phyloP scores from a whole-genome alignment of 225 moss, liverwort and hornwort species.

The Asterella californica region DNA sequence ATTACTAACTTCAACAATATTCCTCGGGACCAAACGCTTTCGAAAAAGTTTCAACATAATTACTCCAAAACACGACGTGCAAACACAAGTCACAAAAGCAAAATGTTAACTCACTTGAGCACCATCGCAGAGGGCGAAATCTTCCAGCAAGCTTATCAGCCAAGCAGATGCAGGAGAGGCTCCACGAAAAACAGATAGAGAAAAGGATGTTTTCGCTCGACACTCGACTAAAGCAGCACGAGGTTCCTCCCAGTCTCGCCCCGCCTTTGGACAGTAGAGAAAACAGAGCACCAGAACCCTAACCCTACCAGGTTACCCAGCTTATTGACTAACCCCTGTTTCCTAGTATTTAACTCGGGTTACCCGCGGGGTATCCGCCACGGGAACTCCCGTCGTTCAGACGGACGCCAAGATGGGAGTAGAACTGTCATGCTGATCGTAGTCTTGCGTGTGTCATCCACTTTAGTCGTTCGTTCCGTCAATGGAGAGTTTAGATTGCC shows the following conservation, averaged over 20 bases:
- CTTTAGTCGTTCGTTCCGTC: no score
- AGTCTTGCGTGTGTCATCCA: background rate
- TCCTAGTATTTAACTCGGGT: background rate
- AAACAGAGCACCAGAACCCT: constrained; percentile 6
- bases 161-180: background rate
- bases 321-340: background rate
- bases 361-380: background rate
- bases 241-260: no score
- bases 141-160: background rate
- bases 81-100: background rate
- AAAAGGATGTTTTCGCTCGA: background rate
- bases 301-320: background rate
- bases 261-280: background rate
- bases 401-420: background rate
- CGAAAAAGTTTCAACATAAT: background rate
- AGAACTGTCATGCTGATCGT: no score
- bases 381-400: background rate
- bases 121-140: background rate
- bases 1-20: background rate
- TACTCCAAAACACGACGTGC: background rate
- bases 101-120: constrained; percentile 7
- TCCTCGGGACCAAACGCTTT: background rate
- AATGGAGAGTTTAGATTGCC: no score
- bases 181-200: background rate
- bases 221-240: background rate